phyloP scores from a whole-genome alignment of 805 yeast genomes.

The Yamadazyma ubonensis region DNA sequence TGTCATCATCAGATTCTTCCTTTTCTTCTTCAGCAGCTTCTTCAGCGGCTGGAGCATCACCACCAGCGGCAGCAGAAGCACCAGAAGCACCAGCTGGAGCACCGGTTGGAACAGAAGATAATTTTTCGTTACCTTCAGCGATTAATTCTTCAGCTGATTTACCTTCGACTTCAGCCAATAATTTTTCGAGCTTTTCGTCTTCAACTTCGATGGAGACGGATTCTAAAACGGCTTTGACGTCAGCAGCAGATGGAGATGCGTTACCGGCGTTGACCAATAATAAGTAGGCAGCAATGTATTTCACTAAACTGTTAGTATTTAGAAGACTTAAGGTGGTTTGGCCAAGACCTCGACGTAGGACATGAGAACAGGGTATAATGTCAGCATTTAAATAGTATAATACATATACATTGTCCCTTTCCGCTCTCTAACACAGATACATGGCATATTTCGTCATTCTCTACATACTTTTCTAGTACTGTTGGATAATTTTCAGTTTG shows the following conservation, averaged over 20 bases:
- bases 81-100: constrained; percentile 45
- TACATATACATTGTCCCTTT: too few relatives aligned
- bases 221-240: constrained; percentile 40
- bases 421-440: too few relatives aligned
- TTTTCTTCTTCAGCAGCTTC: constrained; percentile 44
- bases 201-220: constrained; percentile 60
- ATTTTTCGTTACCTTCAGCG: constrained; percentile 93
- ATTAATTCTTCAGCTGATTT: constrained; percentile 48
- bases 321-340: not conserved
- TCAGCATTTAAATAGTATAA: too few relatives aligned
- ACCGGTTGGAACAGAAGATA: constrained; percentile 73
- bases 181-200: constrained; percentile 59
- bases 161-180: constrained; percentile 50
- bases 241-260: constrained; percentile 44
- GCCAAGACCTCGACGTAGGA: too few relatives aligned
- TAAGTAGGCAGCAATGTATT: constrained; percentile 49
- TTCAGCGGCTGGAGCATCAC: constrained; percentile 33
- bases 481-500: constrained; percentile 11
- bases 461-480: constrained; percentile 12
- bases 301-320: constrained; percentile 28
- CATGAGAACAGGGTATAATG: too few relatives aligned
- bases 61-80: constrained; percentile 35
- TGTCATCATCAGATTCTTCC: constrained; percentile 42
- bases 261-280: constrained; percentile 48
- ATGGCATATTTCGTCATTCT: too few relatives aligned